Evolutionary conservation across 2,329 filamentous ascomycete species (phyloP), one percentile per base, ranked within the genome.

Genomic region (Hymenoscyphus infarciens): DNA sequence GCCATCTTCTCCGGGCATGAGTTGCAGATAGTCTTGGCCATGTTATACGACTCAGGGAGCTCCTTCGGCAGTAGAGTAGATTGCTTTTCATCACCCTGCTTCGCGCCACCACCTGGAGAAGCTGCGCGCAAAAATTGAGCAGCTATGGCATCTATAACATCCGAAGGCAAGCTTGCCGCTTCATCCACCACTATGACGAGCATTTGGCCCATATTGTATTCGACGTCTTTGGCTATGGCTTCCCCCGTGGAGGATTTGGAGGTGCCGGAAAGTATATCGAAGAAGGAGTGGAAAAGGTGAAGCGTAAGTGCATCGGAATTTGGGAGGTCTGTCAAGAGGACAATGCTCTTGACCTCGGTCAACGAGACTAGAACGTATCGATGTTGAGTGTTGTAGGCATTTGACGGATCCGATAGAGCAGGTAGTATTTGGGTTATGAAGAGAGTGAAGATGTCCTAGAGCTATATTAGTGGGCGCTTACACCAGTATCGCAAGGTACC

Each of bases 21-120:
- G 71, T 92, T 95, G 79, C 95, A 99, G 54, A 99, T 88, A 2
- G 90, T 91, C 77, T 96, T 96, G 25, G 95, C 94, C 90, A 98
- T 96, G 73, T 95, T 89, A 78, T 99, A 99, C 1, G 95, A 93
- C 16, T 92, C 87, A 1, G 95, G 94, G 61, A 96, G 89, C 66
- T 95, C 90, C 73, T 96, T 96, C 60, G 91, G 80, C n/a, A 91
- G 80, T 19, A 97, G 81, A 0, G 90, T 97, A 0, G 88, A 90
- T 73, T 97, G 93, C 71, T 87, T 92, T 52, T 86, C 86, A 71
- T 93, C 71, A 68, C 83, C 77, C 61, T 80, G 76, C 66, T 80
- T 77, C 56, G 79, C 71, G 58, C 77, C 79, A 53, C 62, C 80
- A 16, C 82, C 83, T 0, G 84, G 86, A 0, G 92, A 89, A 58